Percentiles rank a stretch among this genome's conserved stretches.
phyloP scores from a whole-genome alignment of 2,329 filamentous ascomycete genomes.

The Sclerotinia subarctica region DNA sequence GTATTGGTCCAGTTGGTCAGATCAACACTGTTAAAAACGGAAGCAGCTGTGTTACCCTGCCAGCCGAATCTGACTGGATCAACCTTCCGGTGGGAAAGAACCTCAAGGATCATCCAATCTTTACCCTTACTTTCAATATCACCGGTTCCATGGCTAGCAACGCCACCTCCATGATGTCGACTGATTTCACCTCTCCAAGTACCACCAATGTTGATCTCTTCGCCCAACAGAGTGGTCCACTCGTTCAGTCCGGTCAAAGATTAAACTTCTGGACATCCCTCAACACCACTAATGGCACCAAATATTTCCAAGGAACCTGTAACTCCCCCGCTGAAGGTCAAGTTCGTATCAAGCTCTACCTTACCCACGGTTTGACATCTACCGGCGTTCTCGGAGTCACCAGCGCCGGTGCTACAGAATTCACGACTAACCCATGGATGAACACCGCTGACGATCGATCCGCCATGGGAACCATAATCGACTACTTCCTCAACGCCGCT shows the following conservation, averaged over 20 bases:
- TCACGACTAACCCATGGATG: conserved; percentile 45
- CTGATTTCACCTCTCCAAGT: conserved; percentile 46
- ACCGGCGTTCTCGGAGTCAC: conserved; percentile 45
- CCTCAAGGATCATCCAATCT: conserved; percentile 56
- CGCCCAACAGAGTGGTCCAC: not conserved
- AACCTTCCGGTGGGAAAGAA: conserved; percentile 58
- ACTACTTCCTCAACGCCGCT: conserved; percentile 49
- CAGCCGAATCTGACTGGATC: conserved; percentile 50
- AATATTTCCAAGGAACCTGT: conserved; percentile 20
- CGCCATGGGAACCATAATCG: conserved; percentile 51
- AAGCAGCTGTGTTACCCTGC: conserved; percentile 40
- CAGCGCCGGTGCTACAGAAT: conserved; percentile 43
- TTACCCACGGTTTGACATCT: conserved; percentile 50
- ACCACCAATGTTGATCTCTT: conserved; percentile 39
- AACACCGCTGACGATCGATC: conserved; percentile 58
- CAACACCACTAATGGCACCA: conserved; percentile 11
- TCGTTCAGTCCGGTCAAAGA: conserved; percentile 15
- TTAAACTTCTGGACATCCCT: conserved; percentile 20
- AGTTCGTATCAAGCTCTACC: conserved; percentile 49
- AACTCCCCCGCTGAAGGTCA: conserved; percentile 35
- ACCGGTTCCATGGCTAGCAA: conserved; percentile 17
- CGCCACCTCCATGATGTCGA: not conserved
- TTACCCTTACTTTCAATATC: conserved; percentile 29
- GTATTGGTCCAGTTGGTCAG: conserved; percentile 37
- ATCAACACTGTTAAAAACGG: conserved; percentile 40